Percentiles rank a stretch among this genome's conserved stretches.
Evolutionary conservation across 495 filamentous ascomycete species (phyloP).

Genomic region (Talaromyces wortmannii): DNA sequence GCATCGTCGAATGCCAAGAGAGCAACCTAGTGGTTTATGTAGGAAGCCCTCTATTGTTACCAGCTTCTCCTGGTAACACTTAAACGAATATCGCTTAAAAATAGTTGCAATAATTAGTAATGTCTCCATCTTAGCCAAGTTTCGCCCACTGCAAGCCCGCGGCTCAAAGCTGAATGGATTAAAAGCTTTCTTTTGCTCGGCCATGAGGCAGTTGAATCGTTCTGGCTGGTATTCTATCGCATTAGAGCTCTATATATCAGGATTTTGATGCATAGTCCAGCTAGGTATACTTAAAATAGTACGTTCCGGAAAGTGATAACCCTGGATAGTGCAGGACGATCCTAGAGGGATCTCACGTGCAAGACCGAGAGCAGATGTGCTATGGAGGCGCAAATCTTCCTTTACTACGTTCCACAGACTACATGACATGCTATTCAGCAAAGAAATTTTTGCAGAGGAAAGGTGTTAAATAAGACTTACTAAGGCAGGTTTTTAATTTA

Average conservation of each 20-base stretch:
- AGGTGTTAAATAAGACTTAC: no score
- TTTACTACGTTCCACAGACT: no score
- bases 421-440: no score
- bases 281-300: no score
- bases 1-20: constrained; percentile 66
- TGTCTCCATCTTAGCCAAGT: constrained; percentile 77
- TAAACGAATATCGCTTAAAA: constrained; percentile 61
- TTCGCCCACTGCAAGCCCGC: constrained; percentile 65
- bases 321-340: no score
- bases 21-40: constrained; percentile 65
- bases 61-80: constrained; percentile 50
- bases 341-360: no score
- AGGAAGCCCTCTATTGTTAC: constrained; percentile 74
- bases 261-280: constrained; percentile 71
- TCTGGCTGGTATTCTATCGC: constrained; percentile 72
- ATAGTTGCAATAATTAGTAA: constrained; percentile 61
- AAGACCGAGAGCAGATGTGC: no score
- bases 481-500: no score
- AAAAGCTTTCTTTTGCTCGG: constrained; percentile 59
- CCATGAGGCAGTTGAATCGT: constrained; percentile 45
- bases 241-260: constrained; percentile 63
- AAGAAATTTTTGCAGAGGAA: no score
- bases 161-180: constrained; percentile 74
- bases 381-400: no score
- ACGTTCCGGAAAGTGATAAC: no score